Percentiles rank a stretch among this genome's conserved stretches.
Evolutionary conservation across 352 stramenopile genomes (phyloP).

Genomic region (Phytophthora colocasiae): DNA sequence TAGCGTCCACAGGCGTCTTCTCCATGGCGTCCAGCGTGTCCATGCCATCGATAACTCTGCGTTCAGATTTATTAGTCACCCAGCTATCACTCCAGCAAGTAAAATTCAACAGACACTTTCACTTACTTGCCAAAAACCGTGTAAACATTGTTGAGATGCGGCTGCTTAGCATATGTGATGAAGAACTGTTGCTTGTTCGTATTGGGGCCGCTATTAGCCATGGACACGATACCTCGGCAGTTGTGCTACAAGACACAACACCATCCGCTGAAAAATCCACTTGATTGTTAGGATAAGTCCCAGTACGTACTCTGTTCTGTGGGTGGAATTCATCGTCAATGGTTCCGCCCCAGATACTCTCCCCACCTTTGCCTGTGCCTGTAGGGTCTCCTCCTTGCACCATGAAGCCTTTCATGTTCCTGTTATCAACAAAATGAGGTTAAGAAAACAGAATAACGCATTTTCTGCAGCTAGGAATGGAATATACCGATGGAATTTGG

Average conservation of each 20-base stretch:
- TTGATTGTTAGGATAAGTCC: too few species aligned
- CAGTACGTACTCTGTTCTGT: slow-evolving; percentile 67
- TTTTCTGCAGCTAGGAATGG: neutral
- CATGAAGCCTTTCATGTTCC: slow-evolving; percentile 92
- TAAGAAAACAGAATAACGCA: neutral
- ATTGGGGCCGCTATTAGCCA: slow-evolving; percentile 93
- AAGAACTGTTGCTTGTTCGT: slow-evolving; percentile 98
- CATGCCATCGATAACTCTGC: slow-evolving; percentile 94
- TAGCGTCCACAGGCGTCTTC: slow-evolving; percentile 92
- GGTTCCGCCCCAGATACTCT: slow-evolving; percentile 91
- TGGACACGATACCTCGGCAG: slow-evolving; percentile 90
- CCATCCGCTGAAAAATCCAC: neutral
- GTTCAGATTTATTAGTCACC: slow-evolving; percentile 29
- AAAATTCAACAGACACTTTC: slow-evolving; percentile 7
- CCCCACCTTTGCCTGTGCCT: slow-evolving; percentile 90
- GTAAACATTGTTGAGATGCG: slow-evolving; percentile 98
- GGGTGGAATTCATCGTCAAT: slow-evolving; percentile 94
- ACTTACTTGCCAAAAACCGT: slow-evolving; percentile 96
- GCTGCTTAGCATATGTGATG: slow-evolving; percentile 97
- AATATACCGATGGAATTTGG: slow-evolving; percentile 89
- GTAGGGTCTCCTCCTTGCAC: slow-evolving; percentile 91
- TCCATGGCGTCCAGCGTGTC: slow-evolving; percentile 98
- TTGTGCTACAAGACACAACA: slow-evolving; percentile 73
- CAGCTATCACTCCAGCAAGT: neutral
- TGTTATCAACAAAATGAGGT: slow-evolving; percentile 15